Evolutionary conservation across 2,329 filamentous ascomycete genomes (phyloP).

Genomic region (Diaporthe velutina): DNA sequence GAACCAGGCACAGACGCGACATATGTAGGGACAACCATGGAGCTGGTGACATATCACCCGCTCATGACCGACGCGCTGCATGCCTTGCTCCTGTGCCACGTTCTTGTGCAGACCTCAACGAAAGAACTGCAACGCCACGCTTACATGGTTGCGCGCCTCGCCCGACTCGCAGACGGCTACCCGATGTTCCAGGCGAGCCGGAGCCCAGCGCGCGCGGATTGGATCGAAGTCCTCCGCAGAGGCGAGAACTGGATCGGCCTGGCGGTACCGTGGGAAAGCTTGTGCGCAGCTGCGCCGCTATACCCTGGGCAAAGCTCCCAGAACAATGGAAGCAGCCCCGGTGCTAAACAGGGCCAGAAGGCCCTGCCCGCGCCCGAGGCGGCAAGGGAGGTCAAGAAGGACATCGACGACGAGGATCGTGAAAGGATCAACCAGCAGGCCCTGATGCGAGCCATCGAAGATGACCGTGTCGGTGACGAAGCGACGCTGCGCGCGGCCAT

Average conservation of each 20-base stretch:
- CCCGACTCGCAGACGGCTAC: conserved; percentile 81
- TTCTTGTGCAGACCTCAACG: conserved; percentile 81
- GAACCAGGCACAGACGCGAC: conserved; percentile 46
- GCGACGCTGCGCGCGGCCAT: conserved; percentile 74
- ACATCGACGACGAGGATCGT: conserved; percentile 23
- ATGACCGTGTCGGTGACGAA: conserved; percentile 77
- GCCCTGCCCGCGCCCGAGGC: conserved; percentile 48
- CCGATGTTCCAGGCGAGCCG: conserved; percentile 82
- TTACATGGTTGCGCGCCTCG: conserved; percentile 83
- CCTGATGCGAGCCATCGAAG: conserved; percentile 75
- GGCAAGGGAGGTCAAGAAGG: conserved; percentile 63
- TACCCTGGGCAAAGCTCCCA: conserved; percentile 33
- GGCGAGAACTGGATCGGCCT: conserved; percentile 79
- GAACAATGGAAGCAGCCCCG: conserved; percentile 10
- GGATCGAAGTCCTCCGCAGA: conserved; percentile 80
- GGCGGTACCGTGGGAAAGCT: conserved; percentile 74
- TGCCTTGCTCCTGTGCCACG: conserved; percentile 81
- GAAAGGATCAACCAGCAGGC: conserved; percentile 74
- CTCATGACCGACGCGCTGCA: conserved; percentile 84
- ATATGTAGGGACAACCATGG: conserved; percentile 56
- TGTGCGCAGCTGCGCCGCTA: conserved; percentile 74
- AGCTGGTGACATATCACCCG: conserved; percentile 84
- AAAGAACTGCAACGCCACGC: conserved; percentile 85
- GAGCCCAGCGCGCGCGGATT: conserved; percentile 81
- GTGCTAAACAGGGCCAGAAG: conserved; percentile 52